A percentile compares a stretch with the other conserved stretches of the same genome.
Evolutionary conservation across 1,139 yeast genomes (phyloP).

Genomic region (Protomyces arabidopsidicola): DNA sequence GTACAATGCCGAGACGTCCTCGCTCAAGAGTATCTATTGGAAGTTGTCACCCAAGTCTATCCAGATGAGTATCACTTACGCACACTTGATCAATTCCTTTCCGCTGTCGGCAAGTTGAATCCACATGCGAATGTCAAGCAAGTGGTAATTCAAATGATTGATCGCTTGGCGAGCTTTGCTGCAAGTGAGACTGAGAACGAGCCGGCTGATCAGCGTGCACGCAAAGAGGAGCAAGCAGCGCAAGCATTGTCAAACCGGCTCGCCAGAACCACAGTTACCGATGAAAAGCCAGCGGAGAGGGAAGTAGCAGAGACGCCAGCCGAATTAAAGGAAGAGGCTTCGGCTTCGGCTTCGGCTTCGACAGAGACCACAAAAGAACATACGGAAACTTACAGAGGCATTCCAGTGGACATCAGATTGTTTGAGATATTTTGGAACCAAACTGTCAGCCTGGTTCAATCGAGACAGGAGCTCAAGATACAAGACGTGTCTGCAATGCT

Average conservation of each 20-base stretch:
- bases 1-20: constrained; percentile 86
- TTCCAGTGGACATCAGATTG: constrained; percentile 29
- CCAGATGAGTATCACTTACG: constrained; percentile 86
- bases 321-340: constrained; percentile 5
- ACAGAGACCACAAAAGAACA: not conserved
- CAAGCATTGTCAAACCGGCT: constrained; percentile 30
- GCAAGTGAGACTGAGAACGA: constrained; percentile 37
- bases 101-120: constrained; percentile 61
- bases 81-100: constrained; percentile 64
- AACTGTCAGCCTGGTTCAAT: constrained; percentile 47
- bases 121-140: constrained; percentile 66
- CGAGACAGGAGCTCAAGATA: constrained; percentile 59
- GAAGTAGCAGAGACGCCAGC: not conserved
- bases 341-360: constrained; percentile 7
- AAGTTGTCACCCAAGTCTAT: constrained; percentile 86
- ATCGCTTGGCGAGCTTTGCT: constrained; percentile 62
- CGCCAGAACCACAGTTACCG: constrained; percentile 30
- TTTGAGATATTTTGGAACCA: constrained; percentile 33
- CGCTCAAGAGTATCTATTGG: constrained; percentile 86
- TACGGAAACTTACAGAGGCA: constrained; percentile 12
- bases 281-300: constrained; percentile 14
- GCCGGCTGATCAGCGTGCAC: constrained; percentile 31
- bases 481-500: constrained; percentile 63
- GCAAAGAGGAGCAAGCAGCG: constrained; percentile 32
- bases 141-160: constrained; percentile 64